These are phyloP conservation scores for Chrysoporthe cubensis DNA, from an alignment of 2,329 filamentous ascomycete species.

Conservation along the genomic window DNA sequence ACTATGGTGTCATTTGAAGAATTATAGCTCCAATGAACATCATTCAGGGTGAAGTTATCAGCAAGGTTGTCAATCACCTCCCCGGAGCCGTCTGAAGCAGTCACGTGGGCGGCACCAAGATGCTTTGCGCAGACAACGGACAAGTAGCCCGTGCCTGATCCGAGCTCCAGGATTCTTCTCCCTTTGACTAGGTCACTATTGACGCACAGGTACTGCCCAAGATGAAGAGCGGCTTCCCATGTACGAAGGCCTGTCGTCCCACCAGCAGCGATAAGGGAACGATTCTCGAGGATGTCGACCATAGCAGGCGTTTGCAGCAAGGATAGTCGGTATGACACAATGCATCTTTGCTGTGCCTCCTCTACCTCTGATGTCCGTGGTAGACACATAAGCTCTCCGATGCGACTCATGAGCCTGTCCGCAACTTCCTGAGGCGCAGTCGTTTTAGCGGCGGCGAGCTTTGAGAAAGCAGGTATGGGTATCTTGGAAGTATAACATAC, in stretches of 20 bases:
- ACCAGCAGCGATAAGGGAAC: slow-evolving; percentile 68
- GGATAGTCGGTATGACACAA: slow-evolving; percentile 71
- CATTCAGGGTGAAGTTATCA: slow-evolving; percentile 71
- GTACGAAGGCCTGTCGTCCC: slow-evolving; percentile 79
- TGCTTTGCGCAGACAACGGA: slow-evolving; percentile 74
- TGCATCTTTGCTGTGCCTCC: slow-evolving; percentile 72
- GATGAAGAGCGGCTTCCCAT: slow-evolving; percentile 79
- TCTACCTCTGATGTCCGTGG: slow-evolving; percentile 66
- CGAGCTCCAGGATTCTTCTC: slow-evolving; percentile 71
- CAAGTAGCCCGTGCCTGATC: slow-evolving; percentile 76
- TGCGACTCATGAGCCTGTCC: slow-evolving; percentile 73
- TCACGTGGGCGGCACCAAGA: slow-evolving; percentile 61
- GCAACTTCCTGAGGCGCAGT: slow-evolving; percentile 72
- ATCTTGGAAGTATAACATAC: slow-evolving; percentile 57
- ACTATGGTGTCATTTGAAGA: slow-evolving; percentile 44
- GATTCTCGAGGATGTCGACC: slow-evolving; percentile 71
- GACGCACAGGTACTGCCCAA: slow-evolving; percentile 69
- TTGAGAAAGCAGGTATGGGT: background rate
- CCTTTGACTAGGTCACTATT: slow-evolving; percentile 49
- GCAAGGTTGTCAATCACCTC: slow-evolving; percentile 70
- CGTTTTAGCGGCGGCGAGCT: background rate
- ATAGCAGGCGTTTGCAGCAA: slow-evolving; percentile 33
- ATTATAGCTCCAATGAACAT: slow-evolving; percentile 49
- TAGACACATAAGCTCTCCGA: slow-evolving; percentile 67
- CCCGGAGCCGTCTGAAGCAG: slow-evolving; percentile 76